Evolutionary conservation across 2,329 filamentous ascomycete species (phyloP).

Genomic region (Xylariaceae sp.): DNA sequence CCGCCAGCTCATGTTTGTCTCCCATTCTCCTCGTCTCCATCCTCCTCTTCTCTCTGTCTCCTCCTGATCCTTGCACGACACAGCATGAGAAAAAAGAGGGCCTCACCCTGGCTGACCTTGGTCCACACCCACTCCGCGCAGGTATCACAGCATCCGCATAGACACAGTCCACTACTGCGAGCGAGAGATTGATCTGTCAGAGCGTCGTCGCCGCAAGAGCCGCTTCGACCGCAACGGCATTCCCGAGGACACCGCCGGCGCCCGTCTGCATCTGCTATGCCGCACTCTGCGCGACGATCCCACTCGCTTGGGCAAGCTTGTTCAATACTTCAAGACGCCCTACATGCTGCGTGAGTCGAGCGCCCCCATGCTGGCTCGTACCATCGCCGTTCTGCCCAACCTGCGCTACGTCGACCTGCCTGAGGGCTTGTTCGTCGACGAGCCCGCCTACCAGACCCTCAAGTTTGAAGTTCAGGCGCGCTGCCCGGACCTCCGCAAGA

Average conservation of each 20-base stretch:
- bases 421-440: constrained; percentile 81
- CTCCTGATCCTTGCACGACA: background rate
- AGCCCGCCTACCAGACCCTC: constrained; percentile 69
- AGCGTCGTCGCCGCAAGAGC: constrained; percentile 71
- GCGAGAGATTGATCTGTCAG: constrained; percentile 76
- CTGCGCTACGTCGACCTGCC: constrained; percentile 88
- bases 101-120: constrained; percentile 9
- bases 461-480: constrained; percentile 80
- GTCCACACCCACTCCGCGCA: constrained; percentile 35
- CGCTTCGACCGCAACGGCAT: constrained; percentile 75
- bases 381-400: constrained; percentile 80
- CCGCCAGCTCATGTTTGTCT: constrained; percentile 59
- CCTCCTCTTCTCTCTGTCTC: background rate
- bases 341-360: constrained; percentile 92
- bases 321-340: constrained; percentile 80
- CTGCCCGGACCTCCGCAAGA: constrained; percentile 82
- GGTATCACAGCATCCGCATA: constrained; percentile 86
- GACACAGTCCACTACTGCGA: constrained; percentile 94
- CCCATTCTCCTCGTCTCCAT: background rate
- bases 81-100: no score
- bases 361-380: constrained; percentile 79
- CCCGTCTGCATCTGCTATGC: constrained; percentile 74
- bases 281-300: constrained; percentile 78
- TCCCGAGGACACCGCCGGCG: constrained; percentile 74
- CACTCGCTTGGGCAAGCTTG: constrained; percentile 63